Base-by-base conservation (phyloP, 306 rosid genomes). In the Alnus rubra region DNA sequence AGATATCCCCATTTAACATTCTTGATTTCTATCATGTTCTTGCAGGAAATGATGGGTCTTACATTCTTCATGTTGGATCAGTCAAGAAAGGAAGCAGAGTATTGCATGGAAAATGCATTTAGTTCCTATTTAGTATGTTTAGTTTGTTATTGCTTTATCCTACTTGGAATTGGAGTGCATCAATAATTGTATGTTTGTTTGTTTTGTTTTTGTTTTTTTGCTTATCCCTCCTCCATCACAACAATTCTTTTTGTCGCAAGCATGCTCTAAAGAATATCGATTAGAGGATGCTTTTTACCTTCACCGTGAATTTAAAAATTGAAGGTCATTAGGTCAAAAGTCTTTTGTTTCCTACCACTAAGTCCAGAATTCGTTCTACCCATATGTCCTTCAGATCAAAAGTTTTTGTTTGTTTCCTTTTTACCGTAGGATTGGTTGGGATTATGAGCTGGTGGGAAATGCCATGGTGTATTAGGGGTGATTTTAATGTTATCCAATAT, bases 31-130 rank as follows among this genome's bases (percentile, higher is more conserved):
- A 51, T 71, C 60, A 54, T 82, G 19, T 65, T 75, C 79, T 87
- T 85, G 81, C 92, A 96, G 99, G 99, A 96, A 88, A 91, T 96
- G 98, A 91, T 84, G 87, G 99, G 99, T 80, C 99, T 96, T 86
- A 60, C 98, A 9, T 93, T 89, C 86, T 96, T 93, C 87, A 84
- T 96, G 93, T 81, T 83, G 83, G 99, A 93, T 75, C 99, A 96
- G 76, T 93, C 98, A 55, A 91, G 91, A 87, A 96, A 96, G 89
- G 99, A 96, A 83, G 98, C 98, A 33, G 99, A 96, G 85, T 91
- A 88, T 82, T 93, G 98, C 94, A 91, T 96, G 99, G 99, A 96
- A 84, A 93, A 89, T 88, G 98, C 99, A 70, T 90, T 96, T 79
- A 93, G 45, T 87, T 90, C 96, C 83, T 96, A 96, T 83, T 84